Evolutionary conservation across 2,329 filamentous ascomycete genomes (phyloP), one percentile per base, ranked within the genome.

Genomic region (Pestalotiopsis sp.): DNA sequence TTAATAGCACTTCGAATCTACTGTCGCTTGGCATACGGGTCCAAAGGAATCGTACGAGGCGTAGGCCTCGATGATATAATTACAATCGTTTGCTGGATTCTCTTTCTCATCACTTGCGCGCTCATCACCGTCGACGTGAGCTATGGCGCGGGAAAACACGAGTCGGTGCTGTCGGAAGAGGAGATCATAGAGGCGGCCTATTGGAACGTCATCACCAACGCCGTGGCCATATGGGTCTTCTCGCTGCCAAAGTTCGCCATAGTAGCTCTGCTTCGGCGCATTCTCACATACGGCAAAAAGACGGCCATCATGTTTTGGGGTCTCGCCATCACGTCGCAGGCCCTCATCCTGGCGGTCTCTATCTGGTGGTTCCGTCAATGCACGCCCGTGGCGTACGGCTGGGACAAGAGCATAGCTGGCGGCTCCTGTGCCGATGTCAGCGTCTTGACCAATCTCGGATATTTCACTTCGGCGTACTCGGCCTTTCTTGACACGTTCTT

Each of bases 241-340:
- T 78, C 78, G 12, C 67, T 79, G 45, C 78, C 78, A 2, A 80
- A 79, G 52, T 79, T 78, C 57, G 77, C 77, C 65, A 74, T 79
- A 65, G 74, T 80, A 68, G 75, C 76, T 31, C 76, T 73, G 7
- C 70, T 79, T 5, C 73, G 78, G 56, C 75, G 77, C 57, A 79
- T 79, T 39, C 71, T 79, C 13, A 69, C 75, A 38, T 79, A 76
- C 64, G 76, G 77, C 11, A 72, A 49, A 31, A 75, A 73, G 65
- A 79, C 77, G 5, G 67, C 71, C 13, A 61, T 77, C 39, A 45
- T 77, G 2, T 77, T 79, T 65, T 79, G 78, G 78, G 67, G 67
- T 3, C 74, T 79, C 11, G 76, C 74, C 13, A 66, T 79, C 12
- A 73, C 73, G 6, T 80, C 74, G 11, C 78, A 80, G 69, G 76